Evolutionary conservation across 495 filamentous ascomycete genomes (phyloP).

Genomic region (Penicillium bovifimosum): DNA sequence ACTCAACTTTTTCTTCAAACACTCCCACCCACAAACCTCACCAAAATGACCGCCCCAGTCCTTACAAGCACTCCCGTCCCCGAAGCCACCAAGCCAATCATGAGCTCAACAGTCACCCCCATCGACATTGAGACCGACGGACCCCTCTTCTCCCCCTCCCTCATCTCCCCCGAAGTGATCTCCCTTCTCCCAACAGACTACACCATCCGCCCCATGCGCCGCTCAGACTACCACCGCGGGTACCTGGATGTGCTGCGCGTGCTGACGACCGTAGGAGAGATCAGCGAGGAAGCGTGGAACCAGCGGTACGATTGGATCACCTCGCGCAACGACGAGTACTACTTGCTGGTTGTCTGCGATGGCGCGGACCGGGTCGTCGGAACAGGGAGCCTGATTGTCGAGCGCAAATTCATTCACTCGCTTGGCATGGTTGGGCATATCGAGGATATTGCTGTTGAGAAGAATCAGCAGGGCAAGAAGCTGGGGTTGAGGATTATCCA

Average conservation of each 20-base stretch:
- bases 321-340: slow-evolving; percentile 74
- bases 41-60: slow-evolving; percentile 15
- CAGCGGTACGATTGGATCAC: slow-evolving; percentile 81
- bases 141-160: slow-evolving; percentile 67
- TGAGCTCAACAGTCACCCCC: slow-evolving; percentile 39
- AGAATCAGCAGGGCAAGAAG: slow-evolving; percentile 95
- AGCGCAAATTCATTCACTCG: slow-evolving; percentile 49
- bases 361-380: slow-evolving; percentile 66
- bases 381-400: slow-evolving; percentile 80
- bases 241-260: slow-evolving; percentile 90
- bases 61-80: slow-evolving; percentile 11
- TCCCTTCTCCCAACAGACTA: slow-evolving; percentile 73
- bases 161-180: slow-evolving; percentile 72
- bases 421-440: slow-evolving; percentile 79
- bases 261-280: slow-evolving; percentile 87
- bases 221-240: slow-evolving; percentile 64
- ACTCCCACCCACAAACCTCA: not conserved
- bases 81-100: slow-evolving; percentile 16
- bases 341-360: slow-evolving; percentile 76
- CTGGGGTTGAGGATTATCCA: slow-evolving; percentile 89
- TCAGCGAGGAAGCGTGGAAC: slow-evolving; percentile 67
- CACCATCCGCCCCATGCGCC: slow-evolving; percentile 71
- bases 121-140: slow-evolving; percentile 35
- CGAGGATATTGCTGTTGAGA: slow-evolving; percentile 93
- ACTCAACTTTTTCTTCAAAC: not conserved